Evolutionary conservation across 2,329 filamentous ascomycete species (phyloP).

Genomic region (Alternaria tenuissima): DNA sequence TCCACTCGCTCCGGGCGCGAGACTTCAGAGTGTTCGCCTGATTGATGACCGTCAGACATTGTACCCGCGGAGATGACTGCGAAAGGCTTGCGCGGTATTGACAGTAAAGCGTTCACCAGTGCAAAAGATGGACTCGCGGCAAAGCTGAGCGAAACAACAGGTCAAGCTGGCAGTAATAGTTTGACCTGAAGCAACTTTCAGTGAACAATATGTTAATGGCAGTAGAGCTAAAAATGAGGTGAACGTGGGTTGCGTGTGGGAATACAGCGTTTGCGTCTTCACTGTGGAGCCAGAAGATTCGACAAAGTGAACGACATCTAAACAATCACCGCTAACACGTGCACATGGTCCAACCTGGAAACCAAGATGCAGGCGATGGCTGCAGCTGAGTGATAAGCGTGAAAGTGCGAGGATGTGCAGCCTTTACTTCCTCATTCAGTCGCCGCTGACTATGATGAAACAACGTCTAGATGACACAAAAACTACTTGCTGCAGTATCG

Average conservation of each 20-base stretch:
- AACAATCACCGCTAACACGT: neutral
- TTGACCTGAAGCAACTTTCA: neutral
- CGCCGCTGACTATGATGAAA: neutral
- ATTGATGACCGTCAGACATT: neutral
- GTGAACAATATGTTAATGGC: neutral
- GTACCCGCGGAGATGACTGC: neutral
- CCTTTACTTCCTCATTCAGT: neutral
- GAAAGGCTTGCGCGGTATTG: neutral
- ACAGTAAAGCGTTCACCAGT: neutral
- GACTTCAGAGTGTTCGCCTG: neutral
- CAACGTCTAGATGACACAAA: neutral
- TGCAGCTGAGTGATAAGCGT: neutral
- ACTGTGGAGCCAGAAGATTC: slow-evolving; percentile 2
- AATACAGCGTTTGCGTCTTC: slow-evolving; percentile 15
- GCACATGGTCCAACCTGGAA: neutral
- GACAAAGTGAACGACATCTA: neutral
- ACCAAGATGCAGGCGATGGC: neutral
- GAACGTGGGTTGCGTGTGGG: slow-evolving; percentile 4
- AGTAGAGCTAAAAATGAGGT: slow-evolving; percentile 9
- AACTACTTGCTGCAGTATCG: neutral
- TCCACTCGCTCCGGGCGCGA: neutral
- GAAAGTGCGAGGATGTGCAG: neutral
- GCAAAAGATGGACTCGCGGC: neutral
- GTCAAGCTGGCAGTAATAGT: neutral
- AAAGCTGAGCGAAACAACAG: neutral